Conservation (phyloP, 148 eudicot species). For the Rhododendron ferrugineum region DNA sequence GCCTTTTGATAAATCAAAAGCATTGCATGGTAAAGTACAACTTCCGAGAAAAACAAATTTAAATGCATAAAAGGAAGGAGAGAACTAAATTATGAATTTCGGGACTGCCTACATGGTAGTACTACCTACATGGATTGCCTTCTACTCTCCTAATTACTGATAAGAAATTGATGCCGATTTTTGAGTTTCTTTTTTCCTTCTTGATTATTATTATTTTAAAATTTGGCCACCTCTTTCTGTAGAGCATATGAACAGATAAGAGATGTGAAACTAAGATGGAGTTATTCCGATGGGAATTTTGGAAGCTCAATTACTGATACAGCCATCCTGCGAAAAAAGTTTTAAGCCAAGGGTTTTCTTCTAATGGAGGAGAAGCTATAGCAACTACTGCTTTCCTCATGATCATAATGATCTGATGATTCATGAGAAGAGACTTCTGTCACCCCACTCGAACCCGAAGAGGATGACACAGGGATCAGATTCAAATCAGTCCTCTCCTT, state of each 20-base stretch:
- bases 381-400: slow-evolving; percentile 62
- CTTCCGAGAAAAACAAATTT: not conserved
- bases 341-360: slow-evolving; percentile 24
- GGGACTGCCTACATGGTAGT: not conserved
- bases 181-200: too few species aligned
- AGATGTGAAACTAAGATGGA: not conserved
- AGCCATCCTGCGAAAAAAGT: not conserved
- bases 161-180: not conserved
- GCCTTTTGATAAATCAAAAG: slow-evolving; percentile 7
- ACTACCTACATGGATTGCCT: not conserved
- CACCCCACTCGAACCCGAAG: slow-evolving; percentile 74
- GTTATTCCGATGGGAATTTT: slow-evolving; percentile 1
- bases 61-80: not conserved
- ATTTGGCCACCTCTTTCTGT: not conserved
- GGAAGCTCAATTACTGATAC: slow-evolving; percentile 4
- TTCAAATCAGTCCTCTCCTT: slow-evolving; percentile 54
- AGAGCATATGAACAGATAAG: not conserved
- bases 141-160: not conserved
- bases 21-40: not conserved
- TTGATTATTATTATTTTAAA: not conserved
- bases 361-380: slow-evolving; percentile 39
- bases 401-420: slow-evolving; percentile 28
- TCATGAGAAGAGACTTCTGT: slow-evolving; percentile 42
- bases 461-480: slow-evolving; percentile 49
- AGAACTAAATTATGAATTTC: not conserved